A percentile compares a stretch with the other conserved stretches of the same genome.
Evolutionary conservation across 306 rosid genomes (phyloP).

Genomic region (Malus sieversii): DNA sequence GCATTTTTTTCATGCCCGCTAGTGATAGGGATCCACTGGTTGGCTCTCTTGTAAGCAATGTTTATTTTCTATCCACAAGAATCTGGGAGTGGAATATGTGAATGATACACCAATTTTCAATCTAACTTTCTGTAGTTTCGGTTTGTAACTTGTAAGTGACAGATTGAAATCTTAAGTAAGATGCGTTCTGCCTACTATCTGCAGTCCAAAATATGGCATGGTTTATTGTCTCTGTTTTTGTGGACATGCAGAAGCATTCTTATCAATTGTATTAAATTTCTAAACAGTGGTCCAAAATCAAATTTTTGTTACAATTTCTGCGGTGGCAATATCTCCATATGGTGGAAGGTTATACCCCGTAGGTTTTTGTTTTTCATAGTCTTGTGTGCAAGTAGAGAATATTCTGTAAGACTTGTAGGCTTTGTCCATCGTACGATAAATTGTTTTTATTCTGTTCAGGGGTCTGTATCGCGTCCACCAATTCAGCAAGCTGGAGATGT

Average conservation of each 20-base stretch:
- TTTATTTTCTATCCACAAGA: neutral
- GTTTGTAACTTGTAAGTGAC: neutral
- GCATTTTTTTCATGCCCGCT: neutral
- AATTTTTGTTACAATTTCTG: neutral
- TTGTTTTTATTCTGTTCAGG: slow-evolving; percentile 36
- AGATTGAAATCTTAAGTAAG: neutral
- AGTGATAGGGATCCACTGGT: neutral
- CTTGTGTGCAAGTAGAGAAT: neutral
- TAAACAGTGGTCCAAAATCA: neutral
- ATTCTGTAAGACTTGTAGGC: neutral
- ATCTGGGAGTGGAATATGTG: neutral
- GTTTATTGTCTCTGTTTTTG: neutral
- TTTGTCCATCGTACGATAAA: neutral
- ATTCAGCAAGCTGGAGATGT: slow-evolving; percentile 96
- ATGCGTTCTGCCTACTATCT: neutral
- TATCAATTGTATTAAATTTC: neutral
- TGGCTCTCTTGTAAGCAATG: neutral
- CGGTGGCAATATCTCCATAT: neutral
- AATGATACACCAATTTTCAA: neutral
- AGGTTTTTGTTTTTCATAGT: neutral
- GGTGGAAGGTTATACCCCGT: neutral
- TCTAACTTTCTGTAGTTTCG: neutral
- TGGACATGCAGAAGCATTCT: neutral
- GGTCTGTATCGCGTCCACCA: slow-evolving; percentile 99
- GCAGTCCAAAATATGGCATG: neutral